A percentile compares a stretch with the other conserved stretches of the same genome.
These are phyloP conservation scores for Solanum sejunctum DNA, from an alignment of 257 asterid genomes.

Conservation along the genomic window DNA sequence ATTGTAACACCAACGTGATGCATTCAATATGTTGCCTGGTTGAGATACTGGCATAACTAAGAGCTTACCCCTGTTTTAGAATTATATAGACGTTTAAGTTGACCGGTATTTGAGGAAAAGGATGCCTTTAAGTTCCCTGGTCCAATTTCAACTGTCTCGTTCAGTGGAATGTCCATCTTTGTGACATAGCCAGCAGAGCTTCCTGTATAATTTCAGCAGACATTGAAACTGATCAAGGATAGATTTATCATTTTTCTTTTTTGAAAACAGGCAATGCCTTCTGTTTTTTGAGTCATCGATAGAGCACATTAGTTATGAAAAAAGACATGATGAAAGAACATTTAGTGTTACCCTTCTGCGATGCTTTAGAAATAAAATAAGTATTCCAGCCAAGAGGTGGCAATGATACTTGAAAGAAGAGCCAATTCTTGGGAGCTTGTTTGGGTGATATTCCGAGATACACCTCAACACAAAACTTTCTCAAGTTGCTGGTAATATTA, in stretches of 20 bases:
- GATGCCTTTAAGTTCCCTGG: constrained; percentile 62
- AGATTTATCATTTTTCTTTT: neutral
- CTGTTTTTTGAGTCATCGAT: neutral
- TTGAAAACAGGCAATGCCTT: neutral
- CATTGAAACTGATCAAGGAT: neutral
- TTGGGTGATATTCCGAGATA: constrained; percentile 47
- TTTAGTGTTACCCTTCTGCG: constrained; percentile 26
- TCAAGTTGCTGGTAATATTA: constrained; percentile 37
- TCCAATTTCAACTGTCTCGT: constrained; percentile 50
- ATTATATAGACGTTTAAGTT: constrained; percentile 58
- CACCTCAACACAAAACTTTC: constrained; percentile 59
- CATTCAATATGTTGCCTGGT: neutral
- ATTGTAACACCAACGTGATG: neutral
- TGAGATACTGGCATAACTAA: neutral
- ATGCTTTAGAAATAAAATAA: constrained; percentile 44
- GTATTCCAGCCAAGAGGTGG: constrained; percentile 76
- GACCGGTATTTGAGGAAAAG: constrained; percentile 68
- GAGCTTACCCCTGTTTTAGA: constrained; percentile 53
- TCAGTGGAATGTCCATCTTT: constrained; percentile 10
- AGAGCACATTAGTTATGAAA: neutral
- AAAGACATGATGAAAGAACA: neutral
- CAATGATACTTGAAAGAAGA: constrained; percentile 48
- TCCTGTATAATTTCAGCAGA: constrained; percentile 26
- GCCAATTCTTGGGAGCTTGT: constrained; percentile 55
- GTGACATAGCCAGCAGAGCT: constrained; percentile 11